Evolutionary conservation across 2,329 filamentous ascomycete species (phyloP), one percentile per base, ranked within the genome.

Genomic region (Rhytidhysteron rufulum): DNA sequence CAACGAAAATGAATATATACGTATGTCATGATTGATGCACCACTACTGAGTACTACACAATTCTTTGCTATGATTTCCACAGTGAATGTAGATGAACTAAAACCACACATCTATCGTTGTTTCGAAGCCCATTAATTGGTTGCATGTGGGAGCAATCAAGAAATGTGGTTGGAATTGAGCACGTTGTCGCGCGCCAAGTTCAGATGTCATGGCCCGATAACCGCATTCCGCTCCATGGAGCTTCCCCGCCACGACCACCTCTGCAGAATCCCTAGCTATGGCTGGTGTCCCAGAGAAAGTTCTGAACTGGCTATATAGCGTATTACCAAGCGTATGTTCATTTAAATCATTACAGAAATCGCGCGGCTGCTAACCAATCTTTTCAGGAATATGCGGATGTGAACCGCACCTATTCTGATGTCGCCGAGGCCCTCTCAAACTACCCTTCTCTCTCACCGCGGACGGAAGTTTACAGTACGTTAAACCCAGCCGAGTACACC

Each of bases 261-360:
- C 47, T 49, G 45, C 43, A 48, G 42, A 2, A 25, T n/a, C 24
- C 24, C 22, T 24, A 36, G 47, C 34, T 35, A 78, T 78, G 75
- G 69, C 75, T 45, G 80, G 83, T 55, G 86, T 95, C 62, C 85
- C 88, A 57, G 89, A 95, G 67, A 86, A 89, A 70, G 85, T 94
- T 45, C 76, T 97, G 58, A 90, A 89, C 70, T 97, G 91, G 91
- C 82, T 97, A 5, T 95, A 95, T 70, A 93, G 87, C 68, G 84
- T 95, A 41, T 71, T 97, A 43, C 87, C 85, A 31, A 64, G 58
- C 42, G 65, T 63, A 57, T 37, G 20, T 18, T 9, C 16, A 15
- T 16, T 13, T 24, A 13, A n/a, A 10, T 27, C n/a, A n/a, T n/a
- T 27, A 4, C 7, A 2, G 8, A 20, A 16, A 13, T 16, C 6